Evolutionary conservation across 2,329 filamentous ascomycete species (phyloP), one percentile per base, ranked within the genome.

Genomic region (Ophiostoma sp.): DNA sequence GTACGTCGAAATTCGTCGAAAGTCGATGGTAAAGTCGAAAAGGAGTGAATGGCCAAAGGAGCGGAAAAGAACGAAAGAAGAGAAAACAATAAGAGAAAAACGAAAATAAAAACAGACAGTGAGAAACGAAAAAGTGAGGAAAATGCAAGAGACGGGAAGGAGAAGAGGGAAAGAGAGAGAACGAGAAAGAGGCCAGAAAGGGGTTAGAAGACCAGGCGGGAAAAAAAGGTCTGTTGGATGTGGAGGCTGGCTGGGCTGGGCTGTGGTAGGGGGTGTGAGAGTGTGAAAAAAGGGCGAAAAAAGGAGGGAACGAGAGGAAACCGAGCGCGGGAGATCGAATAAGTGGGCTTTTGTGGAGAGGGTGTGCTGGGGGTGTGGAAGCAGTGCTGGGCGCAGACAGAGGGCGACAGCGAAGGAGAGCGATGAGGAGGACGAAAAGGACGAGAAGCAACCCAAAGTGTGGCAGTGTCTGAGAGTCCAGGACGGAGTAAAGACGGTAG

Each of bases 301-400:
- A 50, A 25, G 36, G 48, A 55, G 39, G 66, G 69, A 66, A 39
- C 36, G 33, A 68, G 50, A 63, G 63, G 52, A 70, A 45, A 45
- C 33, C 69, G 57, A 70, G 45, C 57, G 71, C 55, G 42, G 68
- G 72, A 73, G 57, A 68, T 64, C 55, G 66, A 52, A 69, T 69
- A 69, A 69, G 66, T 68, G 64, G 66, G 66, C 9, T 22, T 52
- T 52, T 36, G 61, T 57, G 39, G 71, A 57, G 45, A 68, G 64
- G 64, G 42, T 68, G 64, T 68, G 42, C 42, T 50, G 64, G 63
- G 39, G 31, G 61, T 42, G 33, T 4, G 17, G 5, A 42, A 19
- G 11, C 15, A 22, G 39, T 15, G 22, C n/a, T 12, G 36, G 39
- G 59, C 33, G 33, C 31, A 39, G 28, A 28, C 25, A 59, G 55